phyloP scores from a whole-genome alignment of 176 grass and related monocot species.

The Dactylis glomerata region DNA sequence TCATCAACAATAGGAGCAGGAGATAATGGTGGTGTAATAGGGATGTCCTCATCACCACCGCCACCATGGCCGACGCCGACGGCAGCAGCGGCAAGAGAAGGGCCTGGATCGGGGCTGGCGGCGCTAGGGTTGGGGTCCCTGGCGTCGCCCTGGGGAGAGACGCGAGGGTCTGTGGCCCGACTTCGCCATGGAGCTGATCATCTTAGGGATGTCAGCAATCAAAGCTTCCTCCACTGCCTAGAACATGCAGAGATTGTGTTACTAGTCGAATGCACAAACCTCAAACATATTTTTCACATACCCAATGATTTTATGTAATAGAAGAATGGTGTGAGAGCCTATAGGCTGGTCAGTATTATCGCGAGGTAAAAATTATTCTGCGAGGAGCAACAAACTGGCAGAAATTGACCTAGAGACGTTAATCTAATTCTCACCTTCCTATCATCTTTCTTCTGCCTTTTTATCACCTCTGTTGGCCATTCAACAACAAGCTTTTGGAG shows the following conservation, averaged over 20 bases:
- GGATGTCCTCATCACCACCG: too few species aligned
- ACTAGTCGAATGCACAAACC: neutral
- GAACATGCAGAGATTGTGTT: neutral
- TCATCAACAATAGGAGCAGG: too few species aligned
- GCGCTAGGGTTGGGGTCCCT: too few species aligned
- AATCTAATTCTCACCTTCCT: slow-evolving; percentile 64
- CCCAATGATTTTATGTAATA: neutral
- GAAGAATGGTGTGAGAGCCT: neutral
- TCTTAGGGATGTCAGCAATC: slow-evolving; percentile 40
- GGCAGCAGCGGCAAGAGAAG: too few species aligned
- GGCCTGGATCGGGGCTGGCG: too few species aligned
- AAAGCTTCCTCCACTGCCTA: slow-evolving; percentile 72
- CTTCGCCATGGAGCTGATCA: slow-evolving; percentile 54
- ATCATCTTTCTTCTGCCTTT: slow-evolving; percentile 72
- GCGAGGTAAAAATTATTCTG: neutral
- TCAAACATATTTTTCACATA: neutral
- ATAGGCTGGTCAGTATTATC: neutral
- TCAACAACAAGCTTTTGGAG: slow-evolving; percentile 73
- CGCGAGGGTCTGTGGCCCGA: too few species aligned
- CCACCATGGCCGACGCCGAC: too few species aligned
- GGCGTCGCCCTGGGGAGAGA: too few species aligned
- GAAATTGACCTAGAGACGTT: neutral
- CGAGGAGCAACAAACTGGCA: neutral
- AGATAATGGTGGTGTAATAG: too few species aligned
- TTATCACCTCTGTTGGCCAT: slow-evolving; percentile 73